Evolutionary conservation across 371 early-diverging fungal genomes (phyloP).

Genomic region (Apophysomyces variabilis): DNA sequence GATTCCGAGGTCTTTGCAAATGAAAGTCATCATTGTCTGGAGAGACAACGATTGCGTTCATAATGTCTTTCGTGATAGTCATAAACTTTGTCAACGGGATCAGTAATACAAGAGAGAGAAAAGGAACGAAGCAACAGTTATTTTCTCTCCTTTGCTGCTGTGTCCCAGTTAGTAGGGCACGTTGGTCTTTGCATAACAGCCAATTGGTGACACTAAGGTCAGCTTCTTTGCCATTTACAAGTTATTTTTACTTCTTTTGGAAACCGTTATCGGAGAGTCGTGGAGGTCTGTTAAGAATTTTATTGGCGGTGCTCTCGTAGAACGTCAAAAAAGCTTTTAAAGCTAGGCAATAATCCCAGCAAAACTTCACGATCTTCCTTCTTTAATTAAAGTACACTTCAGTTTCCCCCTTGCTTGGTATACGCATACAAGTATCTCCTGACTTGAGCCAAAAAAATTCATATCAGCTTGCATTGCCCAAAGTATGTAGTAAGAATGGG

Average conservation of each 20-base stretch:
- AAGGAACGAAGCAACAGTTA: not conserved
- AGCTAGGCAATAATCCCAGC: not conserved
- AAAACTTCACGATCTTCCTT: too few relatives aligned
- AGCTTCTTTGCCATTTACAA: not conserved
- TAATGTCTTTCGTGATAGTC: not conserved
- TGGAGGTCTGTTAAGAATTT: not conserved
- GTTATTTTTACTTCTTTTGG: slow-evolving; percentile 1
- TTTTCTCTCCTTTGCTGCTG: not conserved
- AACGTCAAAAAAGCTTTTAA: not conserved
- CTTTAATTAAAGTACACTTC: too few relatives aligned
- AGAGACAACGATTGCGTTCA: not conserved
- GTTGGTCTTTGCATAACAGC: slow-evolving; percentile 6
- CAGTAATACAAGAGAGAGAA: not conserved
- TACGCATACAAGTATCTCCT: too few relatives aligned
- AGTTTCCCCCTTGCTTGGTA: too few relatives aligned
- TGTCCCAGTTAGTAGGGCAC: not conserved
- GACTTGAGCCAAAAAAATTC: too few relatives aligned
- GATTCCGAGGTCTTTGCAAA: not conserved
- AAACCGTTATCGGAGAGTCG: not conserved
- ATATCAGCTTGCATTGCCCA: too few relatives aligned
- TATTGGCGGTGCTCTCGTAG: not conserved
- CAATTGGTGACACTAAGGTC: slow-evolving; percentile 5
- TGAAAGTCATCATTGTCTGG: not conserved
- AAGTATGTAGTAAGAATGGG: too few relatives aligned
- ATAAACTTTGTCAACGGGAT: not conserved